Percentiles rank a stretch among this genome's conserved stretches.
Conservation (phyloP, 2,329 filamentous ascomycete species). For the Nannizzia gypsea region DNA sequence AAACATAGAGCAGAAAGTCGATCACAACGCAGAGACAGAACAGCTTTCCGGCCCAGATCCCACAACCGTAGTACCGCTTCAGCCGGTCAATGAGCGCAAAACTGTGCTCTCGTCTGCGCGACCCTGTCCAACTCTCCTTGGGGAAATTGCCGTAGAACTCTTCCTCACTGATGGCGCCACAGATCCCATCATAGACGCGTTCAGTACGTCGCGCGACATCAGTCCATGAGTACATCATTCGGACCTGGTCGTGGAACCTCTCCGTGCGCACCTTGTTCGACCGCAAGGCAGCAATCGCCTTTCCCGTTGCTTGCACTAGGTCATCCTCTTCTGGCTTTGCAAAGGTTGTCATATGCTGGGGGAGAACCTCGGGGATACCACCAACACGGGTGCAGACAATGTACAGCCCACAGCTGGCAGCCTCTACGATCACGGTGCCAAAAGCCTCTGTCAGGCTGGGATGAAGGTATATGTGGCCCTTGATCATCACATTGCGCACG, state of each 20-base stretch:
- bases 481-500: constrained; percentile 93
- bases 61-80: constrained; percentile 94
- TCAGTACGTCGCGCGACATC: constrained; percentile 91
- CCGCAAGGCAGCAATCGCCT: constrained; percentile 75
- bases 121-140: constrained; percentile 56
- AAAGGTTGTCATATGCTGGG: constrained; percentile 93
- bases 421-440: constrained; percentile 94
- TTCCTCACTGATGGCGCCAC: constrained; percentile 68
- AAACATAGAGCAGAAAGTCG: constrained; percentile 81
- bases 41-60: constrained; percentile 94
- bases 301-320: constrained; percentile 75
- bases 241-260: constrained; percentile 90
- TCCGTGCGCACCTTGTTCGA: constrained; percentile 83
- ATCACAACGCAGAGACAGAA: constrained; percentile 92
- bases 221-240: constrained; percentile 97
- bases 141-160: constrained; percentile 80
- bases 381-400: constrained; percentile 95
- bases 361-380: constrained; percentile 91
- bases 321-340: constrained; percentile 96
- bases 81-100: constrained; percentile 89
- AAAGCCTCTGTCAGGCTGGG: constrained; percentile 94
- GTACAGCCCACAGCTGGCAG: constrained; percentile 87
- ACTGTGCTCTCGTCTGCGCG: constrained; percentile 61
- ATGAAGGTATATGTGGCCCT: constrained; percentile 91
- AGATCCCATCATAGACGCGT: constrained; percentile 88